phyloP scores from a whole-genome alignment of 2,329 filamentous ascomycete species.

The Sporothrix luriei region DNA sequence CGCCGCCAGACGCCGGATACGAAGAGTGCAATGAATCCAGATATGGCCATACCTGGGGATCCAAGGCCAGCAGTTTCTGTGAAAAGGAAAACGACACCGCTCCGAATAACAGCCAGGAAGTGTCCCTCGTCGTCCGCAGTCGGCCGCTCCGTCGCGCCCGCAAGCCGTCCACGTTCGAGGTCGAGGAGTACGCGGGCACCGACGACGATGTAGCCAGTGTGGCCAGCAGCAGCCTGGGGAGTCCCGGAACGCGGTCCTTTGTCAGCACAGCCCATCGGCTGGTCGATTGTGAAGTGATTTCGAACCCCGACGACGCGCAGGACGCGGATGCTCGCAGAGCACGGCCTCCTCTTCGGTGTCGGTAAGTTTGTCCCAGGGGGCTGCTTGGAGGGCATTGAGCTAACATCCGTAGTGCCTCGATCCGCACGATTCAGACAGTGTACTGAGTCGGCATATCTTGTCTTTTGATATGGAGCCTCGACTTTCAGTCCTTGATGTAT shows the following conservation, averaged over 20 bases:
- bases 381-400: neutral
- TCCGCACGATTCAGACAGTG: conserved; percentile 3
- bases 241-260: neutral
- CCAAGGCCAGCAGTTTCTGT: neutral
- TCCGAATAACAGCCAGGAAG: neutral
- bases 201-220: conserved; percentile 5
- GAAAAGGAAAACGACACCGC: neutral
- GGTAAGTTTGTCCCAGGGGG: conserved; percentile 38
- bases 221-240: neutral
- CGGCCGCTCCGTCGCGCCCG: neutral
- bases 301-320: conserved; percentile 28
- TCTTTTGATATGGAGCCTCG: neutral
- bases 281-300: conserved; percentile 33
- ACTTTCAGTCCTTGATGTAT: neutral
- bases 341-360: conserved; percentile 26
- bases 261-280: conserved; percentile 8
- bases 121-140: neutral
- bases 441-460: neutral
- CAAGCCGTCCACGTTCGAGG: conserved; percentile 23
- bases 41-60: neutral
- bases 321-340: neutral
- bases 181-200: conserved; percentile 30
- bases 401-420: conserved; percentile 12
- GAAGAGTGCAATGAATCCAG: neutral
- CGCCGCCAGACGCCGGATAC: neutral